These are phyloP conservation scores for Vigna unguiculata DNA, from an alignment of 306 rosid species.

Conservation along the genomic window DNA sequence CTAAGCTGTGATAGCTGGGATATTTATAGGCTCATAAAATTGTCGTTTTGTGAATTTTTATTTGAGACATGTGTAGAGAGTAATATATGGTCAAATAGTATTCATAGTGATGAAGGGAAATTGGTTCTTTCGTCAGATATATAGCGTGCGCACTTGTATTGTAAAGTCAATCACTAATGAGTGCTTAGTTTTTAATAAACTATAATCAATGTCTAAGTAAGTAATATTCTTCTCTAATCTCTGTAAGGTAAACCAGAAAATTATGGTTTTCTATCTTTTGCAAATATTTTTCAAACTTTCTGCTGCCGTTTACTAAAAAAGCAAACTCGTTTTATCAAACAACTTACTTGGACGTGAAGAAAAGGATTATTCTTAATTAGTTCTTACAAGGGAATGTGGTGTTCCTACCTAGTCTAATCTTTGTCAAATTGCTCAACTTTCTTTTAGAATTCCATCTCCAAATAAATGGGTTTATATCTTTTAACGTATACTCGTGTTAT, in stretches of 20 bases:
- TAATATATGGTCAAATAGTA: slow-evolving; percentile 38
- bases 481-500: too few relatives aligned
- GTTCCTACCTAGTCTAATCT: not conserved
- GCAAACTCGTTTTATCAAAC: slow-evolving; percentile 12
- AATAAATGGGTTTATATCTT: not conserved
- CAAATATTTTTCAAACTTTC: slow-evolving; percentile 26
- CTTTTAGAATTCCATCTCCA: not conserved
- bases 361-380: slow-evolving; percentile 27
- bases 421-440: not conserved
- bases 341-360: slow-evolving; percentile 33
- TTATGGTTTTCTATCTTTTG: not conserved
- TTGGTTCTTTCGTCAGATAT: not conserved
- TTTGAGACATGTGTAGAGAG: slow-evolving; percentile 38
- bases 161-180: slow-evolving; percentile 37
- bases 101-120: slow-evolving; percentile 24
- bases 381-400: not conserved
- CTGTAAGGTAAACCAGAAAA: slow-evolving; percentile 1
- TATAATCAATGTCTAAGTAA: not conserved
- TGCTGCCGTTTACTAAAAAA: slow-evolving; percentile 25
- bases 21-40: slow-evolving; percentile 37
- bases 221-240: not conserved
- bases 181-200: slow-evolving; percentile 15
- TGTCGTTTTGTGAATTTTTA: slow-evolving; percentile 1
- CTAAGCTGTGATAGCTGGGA: not conserved
- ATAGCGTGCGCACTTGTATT: not conserved